phyloP scores from a whole-genome alignment of 2,329 filamentous ascomycete species.

The Penicillium brasilianum region DNA sequence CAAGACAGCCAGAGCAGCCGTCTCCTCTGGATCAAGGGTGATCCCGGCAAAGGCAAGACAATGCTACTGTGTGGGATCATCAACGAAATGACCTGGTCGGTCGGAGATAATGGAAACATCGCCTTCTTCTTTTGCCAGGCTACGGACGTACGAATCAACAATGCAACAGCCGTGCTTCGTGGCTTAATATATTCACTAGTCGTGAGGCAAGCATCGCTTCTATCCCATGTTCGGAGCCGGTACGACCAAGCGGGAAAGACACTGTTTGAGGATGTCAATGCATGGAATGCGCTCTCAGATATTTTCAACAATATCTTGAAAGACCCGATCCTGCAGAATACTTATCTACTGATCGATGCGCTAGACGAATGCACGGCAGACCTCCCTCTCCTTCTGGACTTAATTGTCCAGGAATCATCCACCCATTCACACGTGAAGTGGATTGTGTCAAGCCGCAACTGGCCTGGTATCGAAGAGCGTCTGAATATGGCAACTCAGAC shows the following conservation, averaged over 20 bases:
- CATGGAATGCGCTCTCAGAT: constrained; percentile 41
- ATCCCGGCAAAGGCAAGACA: neutral
- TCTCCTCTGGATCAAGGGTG: constrained; percentile 2
- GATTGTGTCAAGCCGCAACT: constrained; percentile 55
- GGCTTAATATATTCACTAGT: constrained; percentile 52
- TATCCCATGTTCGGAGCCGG: constrained; percentile 39
- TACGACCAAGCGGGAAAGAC: constrained; percentile 44
- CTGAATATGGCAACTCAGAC: constrained; percentile 24
- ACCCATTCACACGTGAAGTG: constrained; percentile 43
- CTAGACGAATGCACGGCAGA: constrained; percentile 52
- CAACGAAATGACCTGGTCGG: no score
- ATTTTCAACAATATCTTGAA: constrained; percentile 51
- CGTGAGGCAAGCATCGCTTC: constrained; percentile 37
- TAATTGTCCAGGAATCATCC: constrained; percentile 37
- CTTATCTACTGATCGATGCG: constrained; percentile 52
- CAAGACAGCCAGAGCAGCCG: neutral
- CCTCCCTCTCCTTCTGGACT: constrained; percentile 40
- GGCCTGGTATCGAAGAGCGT: constrained; percentile 41
- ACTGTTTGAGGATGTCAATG: constrained; percentile 50
- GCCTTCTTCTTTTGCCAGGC: constrained; percentile 47
- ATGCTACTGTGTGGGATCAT: no score
- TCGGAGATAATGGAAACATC: neutral
- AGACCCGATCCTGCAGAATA: constrained; percentile 35
- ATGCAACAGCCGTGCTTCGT: constrained; percentile 47
- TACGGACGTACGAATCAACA: constrained; percentile 47